Conservation (phyloP, 495 filamentous ascomycete genomes). For the Penicillium macrosclerotiorum region DNA sequence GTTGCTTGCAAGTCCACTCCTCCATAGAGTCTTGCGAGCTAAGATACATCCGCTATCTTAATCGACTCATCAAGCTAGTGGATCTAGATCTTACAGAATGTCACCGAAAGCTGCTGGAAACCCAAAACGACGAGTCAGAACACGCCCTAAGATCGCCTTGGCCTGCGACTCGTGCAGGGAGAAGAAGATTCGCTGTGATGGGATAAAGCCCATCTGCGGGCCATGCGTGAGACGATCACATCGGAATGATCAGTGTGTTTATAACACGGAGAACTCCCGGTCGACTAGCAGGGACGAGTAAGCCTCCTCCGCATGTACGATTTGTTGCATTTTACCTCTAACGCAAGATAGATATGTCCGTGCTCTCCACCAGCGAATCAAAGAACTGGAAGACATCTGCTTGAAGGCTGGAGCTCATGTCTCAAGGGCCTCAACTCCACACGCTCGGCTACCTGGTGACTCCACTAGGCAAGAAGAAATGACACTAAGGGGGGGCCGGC, state of each 20-base stretch:
- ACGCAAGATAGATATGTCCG: background rate
- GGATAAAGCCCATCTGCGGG: slow-evolving; percentile 4
- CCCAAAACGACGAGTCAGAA: background rate
- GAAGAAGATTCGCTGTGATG: slow-evolving; percentile 14
- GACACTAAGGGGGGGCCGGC: background rate
- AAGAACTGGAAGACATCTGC: background rate
- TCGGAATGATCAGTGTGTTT: slow-evolving; percentile 5
- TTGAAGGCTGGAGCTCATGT: background rate
- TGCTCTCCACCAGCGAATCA: background rate
- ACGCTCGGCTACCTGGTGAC: background rate
- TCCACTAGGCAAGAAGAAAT: background rate
- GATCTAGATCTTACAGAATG: background rate
- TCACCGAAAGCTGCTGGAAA: background rate
- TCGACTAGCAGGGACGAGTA: background rate
- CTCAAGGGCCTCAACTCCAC: background rate
- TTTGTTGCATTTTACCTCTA: background rate
- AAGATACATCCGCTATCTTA: background rate
- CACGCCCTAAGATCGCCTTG: background rate
- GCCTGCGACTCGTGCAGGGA: slow-evolving; percentile 9
- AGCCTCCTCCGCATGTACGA: slow-evolving; percentile 2
- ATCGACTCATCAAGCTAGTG: background rate
- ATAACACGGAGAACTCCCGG: slow-evolving; percentile 1
- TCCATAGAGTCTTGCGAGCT: background rate
- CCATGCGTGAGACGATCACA: slow-evolving; percentile 7
- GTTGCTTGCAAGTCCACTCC: background rate